Base-by-base conservation (phyloP, 768 basidiomycete genomes). In the Dendrothele bispora region DNA sequence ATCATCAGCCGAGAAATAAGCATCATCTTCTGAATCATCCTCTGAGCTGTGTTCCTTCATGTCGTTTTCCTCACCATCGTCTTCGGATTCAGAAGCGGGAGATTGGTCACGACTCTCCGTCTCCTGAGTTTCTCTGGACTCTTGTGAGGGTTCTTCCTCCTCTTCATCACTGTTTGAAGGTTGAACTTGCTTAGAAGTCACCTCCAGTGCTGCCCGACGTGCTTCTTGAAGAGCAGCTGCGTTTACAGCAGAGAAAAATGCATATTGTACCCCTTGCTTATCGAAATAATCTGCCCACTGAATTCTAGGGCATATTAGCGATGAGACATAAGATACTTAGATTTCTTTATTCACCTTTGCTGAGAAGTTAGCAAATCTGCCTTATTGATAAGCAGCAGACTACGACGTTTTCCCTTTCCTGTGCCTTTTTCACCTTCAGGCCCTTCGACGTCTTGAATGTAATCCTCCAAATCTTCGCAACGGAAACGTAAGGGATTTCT, bases 211-310 rank as follows among this genome's bases (percentile, higher is more conserved):
- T 35, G 55, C 55, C 57, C 79, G 65, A 39, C 84, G 73, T 46
- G 82, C 84, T 62, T 90, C 80, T 50, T 98, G 95, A 29, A 93
- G 58, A 20, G 91, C 92, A 4, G 83, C 74, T 22, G 91, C 92
- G 68, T 91, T 88, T 10, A 89, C 79, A 6, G 97, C 94, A 6
- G 97, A 94, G 70, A 95, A 95, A 62, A 99, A 95, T 0, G 91
- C 93, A 58, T 90, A 97, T 49, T 74, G 77, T 35, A 95, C 72
- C 7, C 78, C 77, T 56, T 88, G 76, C 10, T 71, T 56, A 48
- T 95, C 91, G 56, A 95, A 94, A 59, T 92, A 88, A 61, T 94
- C 88, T 21, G 95, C 95, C 97, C 97, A 99, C 53, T 75, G 70
- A 34, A 74, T 73, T 54, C 95, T 98, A 43, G 28, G 26, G 15